Percentiles rank a stretch among this genome's conserved stretches.
Conservation (phyloP, 2,329 filamentous ascomycete species). For the Exophiala xenobiotica region DNA sequence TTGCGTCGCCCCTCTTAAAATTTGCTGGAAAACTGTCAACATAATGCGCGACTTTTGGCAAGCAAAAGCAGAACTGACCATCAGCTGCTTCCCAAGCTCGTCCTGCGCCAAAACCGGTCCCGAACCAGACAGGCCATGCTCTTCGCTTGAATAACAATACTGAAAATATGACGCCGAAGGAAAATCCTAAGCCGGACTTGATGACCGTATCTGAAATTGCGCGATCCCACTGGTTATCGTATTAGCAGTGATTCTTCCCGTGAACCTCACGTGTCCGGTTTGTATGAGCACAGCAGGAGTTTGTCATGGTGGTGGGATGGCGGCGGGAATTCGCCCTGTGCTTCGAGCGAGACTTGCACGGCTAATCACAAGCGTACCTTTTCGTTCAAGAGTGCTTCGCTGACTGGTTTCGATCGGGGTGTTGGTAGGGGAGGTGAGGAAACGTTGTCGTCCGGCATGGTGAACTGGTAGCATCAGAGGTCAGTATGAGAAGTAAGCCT, state of each 20-base stretch:
- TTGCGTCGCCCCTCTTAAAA: constrained; percentile 31
- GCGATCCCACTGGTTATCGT: constrained; percentile 80
- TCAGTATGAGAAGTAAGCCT: neutral
- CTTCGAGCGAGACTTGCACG: too few relatives aligned
- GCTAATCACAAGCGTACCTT: constrained; percentile 66
- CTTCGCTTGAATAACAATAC: constrained; percentile 97
- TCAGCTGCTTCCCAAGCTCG: constrained; percentile 99
- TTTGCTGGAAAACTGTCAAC: constrained; percentile 27
- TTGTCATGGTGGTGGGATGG: too few relatives aligned
- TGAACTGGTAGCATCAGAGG: constrained; percentile 21
- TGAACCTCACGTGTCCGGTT: neutral
- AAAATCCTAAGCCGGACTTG: constrained; percentile 91
- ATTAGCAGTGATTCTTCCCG: constrained; percentile 19
- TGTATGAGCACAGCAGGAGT: too few relatives aligned
- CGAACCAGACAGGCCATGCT: constrained; percentile 95
- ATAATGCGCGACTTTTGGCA: neutral
- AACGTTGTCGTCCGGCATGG: constrained; percentile 59
- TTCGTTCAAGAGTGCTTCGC: constrained; percentile 96
- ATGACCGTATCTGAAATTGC: constrained; percentile 97
- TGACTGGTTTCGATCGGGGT: constrained; percentile 76
- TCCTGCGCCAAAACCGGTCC: constrained; percentile 90
- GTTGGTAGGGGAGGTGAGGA: constrained; percentile 62
- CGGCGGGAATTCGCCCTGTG: too few relatives aligned
- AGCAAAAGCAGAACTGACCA: constrained; percentile 53
- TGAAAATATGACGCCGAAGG: constrained; percentile 97